Evolutionary conservation across 139 green algal genomes (phyloP).

Genomic region (Zygnema circumcarinatum): DNA sequence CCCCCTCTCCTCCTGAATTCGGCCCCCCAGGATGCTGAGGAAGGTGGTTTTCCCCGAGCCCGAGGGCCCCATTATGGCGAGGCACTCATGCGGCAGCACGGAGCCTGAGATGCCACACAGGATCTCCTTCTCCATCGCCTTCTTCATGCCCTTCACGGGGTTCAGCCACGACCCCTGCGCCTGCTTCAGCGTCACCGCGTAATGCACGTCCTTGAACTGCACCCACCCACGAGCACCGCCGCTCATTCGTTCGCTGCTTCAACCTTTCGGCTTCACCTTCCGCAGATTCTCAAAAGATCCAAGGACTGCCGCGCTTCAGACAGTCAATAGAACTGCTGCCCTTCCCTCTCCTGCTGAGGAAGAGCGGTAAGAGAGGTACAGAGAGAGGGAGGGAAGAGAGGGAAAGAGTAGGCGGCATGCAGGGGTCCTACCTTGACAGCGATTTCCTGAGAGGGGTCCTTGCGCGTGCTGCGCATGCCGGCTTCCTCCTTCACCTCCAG

Average conservation of each 20-base stretch:
- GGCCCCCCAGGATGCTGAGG: conserved; percentile 41
- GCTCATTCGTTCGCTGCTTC: too few relatives aligned
- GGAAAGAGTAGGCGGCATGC: too few relatives aligned
- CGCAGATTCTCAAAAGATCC: too few relatives aligned
- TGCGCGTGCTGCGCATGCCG: background rate
- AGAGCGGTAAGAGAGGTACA: too few relatives aligned
- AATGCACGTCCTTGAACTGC: conserved; percentile 10
- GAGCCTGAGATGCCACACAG: conserved; percentile 50
- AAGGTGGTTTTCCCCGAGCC: conserved; percentile 54
- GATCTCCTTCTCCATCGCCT: conserved; percentile 32
- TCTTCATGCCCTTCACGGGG: background rate
- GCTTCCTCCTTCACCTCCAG: background rate
- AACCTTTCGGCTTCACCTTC: too few relatives aligned
- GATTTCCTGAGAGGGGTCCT: background rate
- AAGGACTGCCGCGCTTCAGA: too few relatives aligned
- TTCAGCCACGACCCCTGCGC: background rate
- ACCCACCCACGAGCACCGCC: too few relatives aligned
- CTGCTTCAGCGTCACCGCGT: background rate
- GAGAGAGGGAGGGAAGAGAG: too few relatives aligned
- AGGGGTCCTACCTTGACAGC: background rate
- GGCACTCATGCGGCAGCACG: conserved; percentile 69
- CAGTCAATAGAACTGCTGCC: too few relatives aligned
- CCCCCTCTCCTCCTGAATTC: background rate
- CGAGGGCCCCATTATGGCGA: conserved; percentile 77
- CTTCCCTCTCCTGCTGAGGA: too few relatives aligned